These are phyloP conservation scores for Phyllostachys edulis DNA, from an alignment of 176 grass and related monocot genomes.

Conservation along the genomic window DNA sequence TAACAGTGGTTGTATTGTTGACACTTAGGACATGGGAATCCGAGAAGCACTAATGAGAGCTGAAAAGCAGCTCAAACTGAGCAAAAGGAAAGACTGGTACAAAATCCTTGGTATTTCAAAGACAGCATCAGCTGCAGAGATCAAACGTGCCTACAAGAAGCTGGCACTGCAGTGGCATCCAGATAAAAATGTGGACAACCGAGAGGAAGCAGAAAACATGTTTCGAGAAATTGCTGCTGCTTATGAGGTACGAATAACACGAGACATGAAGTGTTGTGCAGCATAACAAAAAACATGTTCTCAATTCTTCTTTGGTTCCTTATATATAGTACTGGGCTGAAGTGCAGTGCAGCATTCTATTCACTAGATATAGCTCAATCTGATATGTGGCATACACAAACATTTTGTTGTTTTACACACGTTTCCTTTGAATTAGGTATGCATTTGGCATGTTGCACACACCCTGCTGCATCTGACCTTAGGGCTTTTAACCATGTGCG, in stretches of 20 bases:
- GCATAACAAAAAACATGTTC: background rate
- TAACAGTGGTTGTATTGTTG: background rate
- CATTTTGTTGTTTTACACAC: background rate
- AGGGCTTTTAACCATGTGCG: background rate
- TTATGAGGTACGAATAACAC: constrained; percentile 67
- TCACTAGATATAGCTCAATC: background rate
- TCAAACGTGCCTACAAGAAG: constrained; percentile 96
- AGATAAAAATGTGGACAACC: constrained; percentile 95
- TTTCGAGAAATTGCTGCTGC: constrained; percentile 92
- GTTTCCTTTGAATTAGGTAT: background rate
- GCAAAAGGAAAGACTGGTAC: constrained; percentile 98
- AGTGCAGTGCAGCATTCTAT: background rate
- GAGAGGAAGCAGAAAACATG: constrained; percentile 87
- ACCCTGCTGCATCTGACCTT: background rate
- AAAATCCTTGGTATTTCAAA: constrained; percentile 85
- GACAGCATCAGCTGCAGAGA: constrained; percentile 74
- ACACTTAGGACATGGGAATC: constrained; percentile 78
- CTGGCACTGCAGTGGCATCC: constrained; percentile 98
- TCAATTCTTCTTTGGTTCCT: background rate
- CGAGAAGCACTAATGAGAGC: constrained; percentile 82
- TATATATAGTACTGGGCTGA: background rate
- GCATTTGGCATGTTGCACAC: background rate
- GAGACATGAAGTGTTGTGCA: background rate
- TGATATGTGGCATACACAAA: background rate
- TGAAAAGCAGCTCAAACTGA: constrained; percentile 88